Evolutionary conservation across 1,284 basidiomycete species (phyloP), one percentile per base, ranked within the genome.

Genomic region (Moesziomyces parantarcticus): DNA sequence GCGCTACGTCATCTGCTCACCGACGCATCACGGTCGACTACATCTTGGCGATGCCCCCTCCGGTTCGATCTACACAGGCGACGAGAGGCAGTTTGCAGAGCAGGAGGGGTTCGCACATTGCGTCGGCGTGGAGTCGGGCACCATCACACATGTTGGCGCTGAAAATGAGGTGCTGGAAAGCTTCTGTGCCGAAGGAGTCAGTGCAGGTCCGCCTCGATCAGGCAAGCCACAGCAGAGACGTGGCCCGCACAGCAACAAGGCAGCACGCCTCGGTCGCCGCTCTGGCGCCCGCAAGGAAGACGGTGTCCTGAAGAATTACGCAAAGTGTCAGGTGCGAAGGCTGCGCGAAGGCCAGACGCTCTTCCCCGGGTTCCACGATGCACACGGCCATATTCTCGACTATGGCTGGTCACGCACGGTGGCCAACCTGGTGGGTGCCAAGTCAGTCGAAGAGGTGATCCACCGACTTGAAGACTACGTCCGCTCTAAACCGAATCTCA

Each of bases 321-420:
- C 16, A 25, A n/a, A 51, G 3, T 73, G 70, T 39, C 46, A 42
- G 18, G 53, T 73, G 1, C 48, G 60, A 4, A 47, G 60, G n/a
- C 58, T 74, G 11, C 43, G 42, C 18, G 23, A 50, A 2, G 70
- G 61, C 2, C 63, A 73, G 39, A 61, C 63, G 0, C 51, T 78
- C 18, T 74, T 68, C 32, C 74, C 76, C 32, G 77, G 76, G 34
- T 74, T 81, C 23, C 76, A 77, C 43, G 80, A 81, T 43, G 77
- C 78, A 18, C 80, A 81, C 42, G 80, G 75, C 23, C 80, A 81
- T 50, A 63, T 80, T n/a, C 75, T 81, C 44, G 75, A 79, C 39
- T 70, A 75, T 18, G 80, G 80, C 49, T 73, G 70, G 64, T 72
- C 72, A 20, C 50, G 64, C n/a, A 55, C 62, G 9, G 75, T 69